Conservation (phyloP, 192 early-diverging fungal genomes). For the Jimgerdemannia flammicorona region DNA sequence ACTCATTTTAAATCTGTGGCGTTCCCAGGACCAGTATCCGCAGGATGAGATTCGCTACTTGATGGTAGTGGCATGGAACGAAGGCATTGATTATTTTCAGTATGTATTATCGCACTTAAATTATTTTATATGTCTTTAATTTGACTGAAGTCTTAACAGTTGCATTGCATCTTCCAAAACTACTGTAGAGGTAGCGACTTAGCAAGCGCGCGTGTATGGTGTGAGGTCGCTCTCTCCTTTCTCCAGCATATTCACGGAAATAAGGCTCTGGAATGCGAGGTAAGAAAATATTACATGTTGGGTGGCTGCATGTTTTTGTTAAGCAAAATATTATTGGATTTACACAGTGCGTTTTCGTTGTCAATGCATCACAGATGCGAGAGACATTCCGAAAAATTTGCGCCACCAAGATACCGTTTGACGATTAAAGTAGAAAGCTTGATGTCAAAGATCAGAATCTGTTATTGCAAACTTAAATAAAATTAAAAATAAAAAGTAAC, state of each 20-base stretch:
- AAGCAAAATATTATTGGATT: not conserved
- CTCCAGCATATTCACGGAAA: not conserved
- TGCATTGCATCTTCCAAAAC: not conserved
- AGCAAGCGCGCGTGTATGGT: not conserved
- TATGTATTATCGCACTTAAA: conserved; percentile 1
- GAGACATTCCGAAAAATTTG: not conserved
- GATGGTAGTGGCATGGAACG: conserved; percentile 24
- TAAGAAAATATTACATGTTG: not conserved
- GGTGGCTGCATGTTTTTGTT: not conserved
- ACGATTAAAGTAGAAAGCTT: no score
- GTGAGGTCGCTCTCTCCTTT: not conserved
- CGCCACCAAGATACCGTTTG: no score
- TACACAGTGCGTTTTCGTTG: not conserved
- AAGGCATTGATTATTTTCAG: conserved; percentile 24
- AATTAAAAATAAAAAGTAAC: no score
- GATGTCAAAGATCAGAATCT: no score
- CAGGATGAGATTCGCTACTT: conserved; percentile 23
- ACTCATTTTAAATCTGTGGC: not conserved
- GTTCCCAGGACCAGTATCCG: conserved; percentile 11
- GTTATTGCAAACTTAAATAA: no score
- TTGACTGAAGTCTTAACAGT: not conserved
- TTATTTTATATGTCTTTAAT: not conserved
- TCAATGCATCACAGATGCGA: not conserved
- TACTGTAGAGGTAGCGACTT: not conserved
- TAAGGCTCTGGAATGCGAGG: not conserved